Evolutionary conservation across 768 basidiomycete species (phyloP).

Genomic region (Termitomyces sp.): DNA sequence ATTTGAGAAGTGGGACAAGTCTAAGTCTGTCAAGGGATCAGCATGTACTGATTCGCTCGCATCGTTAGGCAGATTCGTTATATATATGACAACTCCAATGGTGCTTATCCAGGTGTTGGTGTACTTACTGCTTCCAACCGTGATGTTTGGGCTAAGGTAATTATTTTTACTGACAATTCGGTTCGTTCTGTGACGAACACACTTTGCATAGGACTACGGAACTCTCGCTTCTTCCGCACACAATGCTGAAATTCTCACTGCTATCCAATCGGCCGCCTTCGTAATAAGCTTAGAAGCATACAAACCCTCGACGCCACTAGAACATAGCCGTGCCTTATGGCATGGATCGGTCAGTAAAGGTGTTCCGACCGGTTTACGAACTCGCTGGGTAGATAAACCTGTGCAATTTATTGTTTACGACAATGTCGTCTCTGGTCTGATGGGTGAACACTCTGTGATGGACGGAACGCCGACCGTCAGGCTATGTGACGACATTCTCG

Average conservation of each 20-base stretch:
- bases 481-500: constrained; percentile 65
- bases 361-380: constrained; percentile 52
- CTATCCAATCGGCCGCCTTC: constrained; percentile 85
- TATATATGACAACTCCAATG: constrained; percentile 59
- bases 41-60: background rate
- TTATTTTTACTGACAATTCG: background rate
- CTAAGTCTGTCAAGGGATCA: background rate
- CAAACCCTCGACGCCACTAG: constrained; percentile 42
- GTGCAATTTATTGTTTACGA: constrained; percentile 82
- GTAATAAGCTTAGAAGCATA: constrained; percentile 74
- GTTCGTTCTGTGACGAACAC: background rate
- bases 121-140: constrained; percentile 75
- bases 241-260: constrained; percentile 61
- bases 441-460: constrained; percentile 94
- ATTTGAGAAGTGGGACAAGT: constrained; percentile 47
- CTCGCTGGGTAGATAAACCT: constrained; percentile 90
- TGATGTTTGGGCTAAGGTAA: constrained; percentile 85
- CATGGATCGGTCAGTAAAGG: constrained; percentile 61
- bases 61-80: constrained; percentile 62
- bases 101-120: constrained; percentile 70
- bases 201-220: constrained; percentile 48
- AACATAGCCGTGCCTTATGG: constrained; percentile 73
- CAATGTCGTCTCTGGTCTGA: constrained; percentile 74
- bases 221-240: constrained; percentile 50
- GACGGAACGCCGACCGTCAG: constrained; percentile 81